Conservation (phyloP, 768 basidiomycete genomes). For the Hygrophorus russula region DNA sequence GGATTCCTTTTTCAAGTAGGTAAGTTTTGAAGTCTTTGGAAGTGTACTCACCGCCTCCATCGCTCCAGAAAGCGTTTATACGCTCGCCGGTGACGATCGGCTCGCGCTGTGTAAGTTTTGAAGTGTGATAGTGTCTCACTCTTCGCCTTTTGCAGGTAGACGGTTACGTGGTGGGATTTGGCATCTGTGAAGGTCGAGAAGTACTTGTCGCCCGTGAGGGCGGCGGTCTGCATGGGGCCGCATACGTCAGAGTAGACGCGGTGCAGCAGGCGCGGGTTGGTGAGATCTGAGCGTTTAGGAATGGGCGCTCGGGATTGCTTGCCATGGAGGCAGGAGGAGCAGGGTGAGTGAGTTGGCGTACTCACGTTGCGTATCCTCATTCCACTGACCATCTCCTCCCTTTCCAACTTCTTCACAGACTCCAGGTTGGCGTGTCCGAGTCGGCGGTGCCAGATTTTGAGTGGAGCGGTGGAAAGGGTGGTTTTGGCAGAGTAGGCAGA, state of each 20-base stretch:
- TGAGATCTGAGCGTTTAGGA: neutral
- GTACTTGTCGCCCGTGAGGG: slow-evolving; percentile 7
- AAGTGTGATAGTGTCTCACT: neutral
- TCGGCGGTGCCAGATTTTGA: neutral
- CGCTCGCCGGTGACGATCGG: neutral
- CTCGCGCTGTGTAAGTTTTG: neutral
- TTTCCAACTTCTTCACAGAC: neutral
- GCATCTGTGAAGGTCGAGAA: slow-evolving; percentile 11
- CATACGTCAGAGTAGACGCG: slow-evolving; percentile 16
- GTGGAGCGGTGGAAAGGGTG: neutral
- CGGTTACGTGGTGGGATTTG: neutral
- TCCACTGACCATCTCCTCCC: neutral
- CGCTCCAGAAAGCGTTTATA: neutral
- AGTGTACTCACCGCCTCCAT: slow-evolving; percentile 3
- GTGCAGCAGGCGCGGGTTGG: neutral
- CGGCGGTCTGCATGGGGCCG: slow-evolving; percentile 12
- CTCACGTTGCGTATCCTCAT: neutral
- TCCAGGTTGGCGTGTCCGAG: slow-evolving; percentile 12
- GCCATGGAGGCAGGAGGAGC: neutral
- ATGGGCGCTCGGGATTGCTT: neutral
- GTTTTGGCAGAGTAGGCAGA: neutral
- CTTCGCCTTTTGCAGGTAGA: neutral
- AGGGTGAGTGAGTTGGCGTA: neutral
- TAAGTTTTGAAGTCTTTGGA: no score
- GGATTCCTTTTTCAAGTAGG: slow-evolving; percentile 18